Evolutionary conservation across 2,329 filamentous ascomycete species (phyloP), one percentile per base, ranked within the genome.

Genomic region (Tolypocladium ophioglossoides): DNA sequence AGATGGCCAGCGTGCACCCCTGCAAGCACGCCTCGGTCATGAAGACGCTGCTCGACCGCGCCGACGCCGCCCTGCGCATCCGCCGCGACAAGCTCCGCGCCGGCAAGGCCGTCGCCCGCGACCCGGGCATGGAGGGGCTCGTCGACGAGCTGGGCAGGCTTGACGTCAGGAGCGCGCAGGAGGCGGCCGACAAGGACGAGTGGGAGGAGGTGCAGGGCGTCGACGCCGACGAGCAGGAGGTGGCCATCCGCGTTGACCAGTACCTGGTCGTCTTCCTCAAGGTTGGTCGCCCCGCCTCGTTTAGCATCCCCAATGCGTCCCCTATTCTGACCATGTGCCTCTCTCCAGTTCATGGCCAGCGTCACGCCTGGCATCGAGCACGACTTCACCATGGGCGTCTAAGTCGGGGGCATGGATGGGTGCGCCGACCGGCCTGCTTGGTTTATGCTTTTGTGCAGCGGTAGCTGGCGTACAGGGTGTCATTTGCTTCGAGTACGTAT

Each of bases 11-110:
- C 35, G 89, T 99, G 16, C 94, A 99, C 67, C 94, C 94, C 4
- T 99, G 94, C 81, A 95, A 94, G 69, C 94, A 99, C 68, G 94
- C 94, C 11, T 87, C 87, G 32, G 94, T 99, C 62, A 99, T 99
- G 94, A 99, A 97, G 74, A 89, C 89, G 24, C 82, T 99, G 5
- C 85, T 99, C 40, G 94, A 97, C 71, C 89, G 94, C 38, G 94
- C 94, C 49, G 92, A 99, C 67, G 90, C 90, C 24, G 92, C 92
- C 0, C 79, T 97, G 53, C 95, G 96, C 70, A 81, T 95, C 53
- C 85, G 92, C 24, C 80, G 90, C 47, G 87, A 92, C 64, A 95
- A 91, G 77, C 77, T 94, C 56, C 84, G 82, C 65, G 75, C 80
- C 18, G 71, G 82, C 68, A 70, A 84, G 77, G 55, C 58, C 51